A percentile compares a stretch with the other conserved stretches of the same genome.
These are phyloP conservation scores for Camillea tinctor DNA, from an alignment of 2,329 filamentous ascomycete genomes.

Conservation along the genomic window DNA sequence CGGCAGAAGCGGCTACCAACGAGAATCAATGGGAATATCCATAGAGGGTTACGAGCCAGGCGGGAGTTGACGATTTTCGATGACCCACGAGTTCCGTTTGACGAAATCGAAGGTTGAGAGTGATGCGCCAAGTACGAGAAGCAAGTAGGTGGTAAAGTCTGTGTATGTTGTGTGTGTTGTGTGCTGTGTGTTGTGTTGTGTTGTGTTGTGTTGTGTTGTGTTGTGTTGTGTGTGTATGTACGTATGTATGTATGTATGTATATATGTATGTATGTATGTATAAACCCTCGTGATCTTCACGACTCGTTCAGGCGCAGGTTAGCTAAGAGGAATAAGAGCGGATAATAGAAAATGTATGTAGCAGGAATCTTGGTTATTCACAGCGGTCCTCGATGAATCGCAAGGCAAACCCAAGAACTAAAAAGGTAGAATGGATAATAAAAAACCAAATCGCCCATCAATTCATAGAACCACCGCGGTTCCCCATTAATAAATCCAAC, in stretches of 20 bases:
- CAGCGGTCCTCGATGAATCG: neutral
- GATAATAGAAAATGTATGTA: too few relatives aligned
- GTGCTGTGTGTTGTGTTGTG: too few relatives aligned
- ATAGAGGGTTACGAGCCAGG: neutral
- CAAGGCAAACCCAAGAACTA: neutral
- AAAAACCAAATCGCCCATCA: conserved; percentile 8
- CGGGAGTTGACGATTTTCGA: neutral
- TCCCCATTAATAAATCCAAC: conserved; percentile 16
- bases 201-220: too few relatives aligned
- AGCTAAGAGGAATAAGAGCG: neutral
- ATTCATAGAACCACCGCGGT: conserved; percentile 9
- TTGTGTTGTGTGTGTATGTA: too few relatives aligned
- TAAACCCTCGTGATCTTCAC: neutral
- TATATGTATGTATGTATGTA: neutral
- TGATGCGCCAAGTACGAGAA: neutral
- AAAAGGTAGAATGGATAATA: conserved; percentile 1
- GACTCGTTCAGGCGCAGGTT: neutral
- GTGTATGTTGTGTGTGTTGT: too few relatives aligned
- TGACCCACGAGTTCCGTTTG: neutral
- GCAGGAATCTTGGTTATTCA: neutral
- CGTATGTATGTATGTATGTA: too few relatives aligned
- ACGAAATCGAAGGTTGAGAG: neutral
- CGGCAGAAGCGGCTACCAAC: neutral
- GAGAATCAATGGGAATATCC: neutral
- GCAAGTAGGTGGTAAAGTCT: neutral